Conservation (phyloP, 306 rosid species). For the Acmispon strigosus region DNA sequence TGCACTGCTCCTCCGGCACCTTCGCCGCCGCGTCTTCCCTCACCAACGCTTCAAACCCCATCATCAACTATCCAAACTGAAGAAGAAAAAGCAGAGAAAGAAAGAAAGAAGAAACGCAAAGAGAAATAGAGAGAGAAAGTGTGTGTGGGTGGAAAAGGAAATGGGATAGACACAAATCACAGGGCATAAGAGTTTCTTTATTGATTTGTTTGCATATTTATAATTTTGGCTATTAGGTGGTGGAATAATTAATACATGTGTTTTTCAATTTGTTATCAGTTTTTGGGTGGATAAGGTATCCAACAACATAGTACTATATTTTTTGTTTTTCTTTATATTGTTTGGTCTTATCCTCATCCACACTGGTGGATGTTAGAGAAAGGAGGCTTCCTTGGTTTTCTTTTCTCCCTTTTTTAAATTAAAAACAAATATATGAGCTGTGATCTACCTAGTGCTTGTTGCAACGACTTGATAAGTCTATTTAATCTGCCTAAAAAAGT, state of each 20-base stretch:
- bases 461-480: background rate
- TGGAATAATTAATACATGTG: too few relatives aligned
- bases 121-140: background rate
- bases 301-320: conserved; percentile 11
- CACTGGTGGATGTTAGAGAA: background rate
- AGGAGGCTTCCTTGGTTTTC: background rate
- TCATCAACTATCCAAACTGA: background rate
- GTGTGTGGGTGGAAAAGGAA: background rate
- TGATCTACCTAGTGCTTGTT: conserved; percentile 6
- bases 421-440: conserved; percentile 13
- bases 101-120: background rate
- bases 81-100: background rate
- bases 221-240: background rate
- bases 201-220: conserved; percentile 14
- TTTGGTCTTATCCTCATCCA: conserved; percentile 53
- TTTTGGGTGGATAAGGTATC: conserved; percentile 21
- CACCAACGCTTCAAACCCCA: conserved; percentile 25
- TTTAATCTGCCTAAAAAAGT: background rate
- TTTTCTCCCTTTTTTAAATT: background rate
- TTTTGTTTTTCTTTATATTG: background rate
- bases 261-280: background rate
- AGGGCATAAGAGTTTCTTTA: background rate
- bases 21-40: background rate
- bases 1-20: conserved; percentile 28
- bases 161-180: background rate